phyloP scores from a whole-genome alignment of 176 grass and related monocot genomes.

The Zea mays region DNA sequence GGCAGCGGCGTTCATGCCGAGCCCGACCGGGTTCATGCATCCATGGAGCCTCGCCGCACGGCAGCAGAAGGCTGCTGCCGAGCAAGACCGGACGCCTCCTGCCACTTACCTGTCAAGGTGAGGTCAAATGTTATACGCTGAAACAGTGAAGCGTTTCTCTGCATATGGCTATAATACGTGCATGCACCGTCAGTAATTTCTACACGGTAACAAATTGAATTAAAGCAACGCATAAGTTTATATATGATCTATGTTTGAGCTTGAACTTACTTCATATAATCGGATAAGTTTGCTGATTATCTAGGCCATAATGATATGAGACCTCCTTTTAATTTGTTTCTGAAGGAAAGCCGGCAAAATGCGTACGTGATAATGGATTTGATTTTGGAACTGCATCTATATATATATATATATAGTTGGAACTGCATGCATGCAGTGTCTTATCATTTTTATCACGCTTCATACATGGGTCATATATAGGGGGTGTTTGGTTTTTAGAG shows the following conservation, averaged over 20 bases:
- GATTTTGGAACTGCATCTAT: neutral
- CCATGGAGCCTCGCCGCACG: conserved; percentile 93
- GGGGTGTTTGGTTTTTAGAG: too few relatives aligned
- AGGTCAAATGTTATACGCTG: neutral
- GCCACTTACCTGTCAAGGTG: conserved; percentile 34
- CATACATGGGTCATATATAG: too few relatives aligned
- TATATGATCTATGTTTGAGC: neutral
- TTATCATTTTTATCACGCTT: too few relatives aligned
- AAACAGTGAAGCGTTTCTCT: too few relatives aligned
- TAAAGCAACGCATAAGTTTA: neutral
- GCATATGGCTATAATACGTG: too few relatives aligned
- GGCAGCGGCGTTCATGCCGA: conserved; percentile 44
- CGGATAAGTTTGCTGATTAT: neutral
- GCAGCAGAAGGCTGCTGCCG: conserved; percentile 84
- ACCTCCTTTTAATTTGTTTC: neutral
- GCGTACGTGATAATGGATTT: neutral
- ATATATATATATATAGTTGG: too few relatives aligned
- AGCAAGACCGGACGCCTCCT: conserved; percentile 42
- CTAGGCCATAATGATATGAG: neutral
- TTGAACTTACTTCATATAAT: neutral
- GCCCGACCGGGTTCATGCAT: conserved; percentile 63
- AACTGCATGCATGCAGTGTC: too few relatives aligned
- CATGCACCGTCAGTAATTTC: too few relatives aligned
- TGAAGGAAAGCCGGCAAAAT: neutral
- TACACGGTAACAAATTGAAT: too few relatives aligned